A percentile compares a stretch with the other conserved stretches of the same genome.
These are phyloP conservation scores for Trametes sanguinea DNA, from an alignment of 768 basidiomycete species.

Conservation along the genomic window DNA sequence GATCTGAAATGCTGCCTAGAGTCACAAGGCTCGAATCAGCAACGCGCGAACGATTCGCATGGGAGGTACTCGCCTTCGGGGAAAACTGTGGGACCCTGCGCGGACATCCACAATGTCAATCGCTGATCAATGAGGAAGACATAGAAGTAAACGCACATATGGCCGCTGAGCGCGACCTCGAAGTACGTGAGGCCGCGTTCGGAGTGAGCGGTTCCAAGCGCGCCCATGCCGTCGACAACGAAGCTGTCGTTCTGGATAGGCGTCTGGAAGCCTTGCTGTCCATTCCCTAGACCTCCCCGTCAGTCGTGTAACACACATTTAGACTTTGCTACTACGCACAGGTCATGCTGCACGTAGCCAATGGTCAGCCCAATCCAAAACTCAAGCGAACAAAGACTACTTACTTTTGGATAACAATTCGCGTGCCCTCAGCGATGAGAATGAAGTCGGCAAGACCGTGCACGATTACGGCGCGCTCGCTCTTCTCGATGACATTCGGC, in stretches of 20 bases:
- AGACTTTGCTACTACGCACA: constrained; percentile 32
- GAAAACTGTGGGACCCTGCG: constrained; percentile 66
- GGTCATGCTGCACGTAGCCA: constrained; percentile 37
- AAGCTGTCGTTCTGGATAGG: constrained; percentile 67
- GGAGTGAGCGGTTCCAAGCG: constrained; percentile 61
- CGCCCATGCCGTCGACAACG: constrained; percentile 70
- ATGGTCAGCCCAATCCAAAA: constrained; percentile 30
- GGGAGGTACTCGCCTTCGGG: constrained; percentile 40
- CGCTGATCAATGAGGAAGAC: too few species aligned
- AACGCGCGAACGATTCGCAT: too few species aligned
- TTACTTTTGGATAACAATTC: constrained; percentile 42
- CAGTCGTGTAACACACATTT: background rate
- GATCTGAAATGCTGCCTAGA: constrained; percentile 55
- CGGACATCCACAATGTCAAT: background rate
- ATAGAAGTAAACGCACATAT: constrained; percentile 53
- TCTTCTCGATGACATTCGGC: constrained; percentile 78
- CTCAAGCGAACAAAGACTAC: constrained; percentile 10
- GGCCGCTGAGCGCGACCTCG: constrained; percentile 68
- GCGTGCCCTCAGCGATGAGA: constrained; percentile 65
- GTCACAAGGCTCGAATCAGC: background rate
- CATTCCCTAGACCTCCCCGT: constrained; percentile 48
- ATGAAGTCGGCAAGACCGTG: constrained; percentile 77
- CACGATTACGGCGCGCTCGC: constrained; percentile 61
- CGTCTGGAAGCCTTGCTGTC: constrained; percentile 71
- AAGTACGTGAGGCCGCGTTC: constrained; percentile 69